Evolutionary conservation across 768 basidiomycete species (phyloP).

Genomic region (Leccinum subtestaceum): DNA sequence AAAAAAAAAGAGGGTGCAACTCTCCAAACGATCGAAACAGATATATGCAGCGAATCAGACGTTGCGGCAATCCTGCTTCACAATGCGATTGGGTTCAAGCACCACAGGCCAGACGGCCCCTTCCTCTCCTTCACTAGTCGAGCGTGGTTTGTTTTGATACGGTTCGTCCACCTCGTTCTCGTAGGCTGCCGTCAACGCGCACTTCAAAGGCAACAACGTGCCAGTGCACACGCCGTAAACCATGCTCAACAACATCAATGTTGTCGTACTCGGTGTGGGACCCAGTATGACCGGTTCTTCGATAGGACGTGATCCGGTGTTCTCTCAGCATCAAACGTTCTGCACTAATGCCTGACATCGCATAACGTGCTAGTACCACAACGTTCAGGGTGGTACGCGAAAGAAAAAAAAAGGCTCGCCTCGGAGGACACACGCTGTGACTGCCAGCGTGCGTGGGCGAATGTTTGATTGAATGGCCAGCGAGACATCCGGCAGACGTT

Average conservation of each 20-base stretch:
- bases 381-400: background rate
- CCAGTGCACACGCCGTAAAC: background rate
- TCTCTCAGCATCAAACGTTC: background rate
- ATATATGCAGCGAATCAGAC: background rate
- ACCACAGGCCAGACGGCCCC: background rate
- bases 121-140: background rate
- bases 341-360: background rate
- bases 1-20: background rate
- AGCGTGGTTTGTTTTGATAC: background rate
- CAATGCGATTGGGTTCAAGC: background rate
- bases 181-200: background rate
- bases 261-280: background rate
- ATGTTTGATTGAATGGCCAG: background rate
- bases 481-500: background rate
- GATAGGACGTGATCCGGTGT: background rate
- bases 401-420: background rate
- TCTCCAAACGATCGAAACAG: background rate
- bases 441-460: background rate
- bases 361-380: background rate
- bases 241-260: background rate
- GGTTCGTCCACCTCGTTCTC: background rate
- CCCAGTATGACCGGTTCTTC: background rate
- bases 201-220: background rate
- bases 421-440: background rate
- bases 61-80: background rate